These are phyloP conservation scores for Hyphopichia wangnamkhiaoensis DNA, from an alignment of 1,139 yeast genomes.

Conservation along the genomic window DNA sequence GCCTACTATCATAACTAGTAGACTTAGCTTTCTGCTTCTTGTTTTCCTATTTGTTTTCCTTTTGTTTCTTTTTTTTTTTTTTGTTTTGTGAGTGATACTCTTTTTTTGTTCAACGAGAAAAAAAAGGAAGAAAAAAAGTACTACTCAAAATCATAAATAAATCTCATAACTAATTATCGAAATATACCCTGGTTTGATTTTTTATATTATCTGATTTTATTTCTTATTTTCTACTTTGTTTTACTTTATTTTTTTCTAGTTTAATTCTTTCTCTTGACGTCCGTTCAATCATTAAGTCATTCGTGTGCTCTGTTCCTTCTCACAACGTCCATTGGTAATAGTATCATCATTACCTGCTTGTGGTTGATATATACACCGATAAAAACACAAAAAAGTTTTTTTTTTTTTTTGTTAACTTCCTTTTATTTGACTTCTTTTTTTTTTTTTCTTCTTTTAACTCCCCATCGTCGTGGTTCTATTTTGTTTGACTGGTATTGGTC, in stretches of 20 bases:
- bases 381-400: background rate
- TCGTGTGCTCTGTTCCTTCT: background rate
- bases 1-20: no score
- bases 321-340: no score
- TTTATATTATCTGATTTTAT: no score
- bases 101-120: background rate
- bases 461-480: no score
- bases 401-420: background rate
- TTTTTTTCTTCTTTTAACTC: conserved; percentile 4
- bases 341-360: no score
- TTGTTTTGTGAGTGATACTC: background rate
- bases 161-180: no score
- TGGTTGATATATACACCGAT: no score
- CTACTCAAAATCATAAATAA: background rate
- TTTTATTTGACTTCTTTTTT: conserved; percentile 3
- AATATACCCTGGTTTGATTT: no score
- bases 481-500: no score
- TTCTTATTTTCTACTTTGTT: no score
- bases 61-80: background rate
- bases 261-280: background rate
- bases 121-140: background rate
- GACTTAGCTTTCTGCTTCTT: background rate
- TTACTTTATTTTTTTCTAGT: no score
- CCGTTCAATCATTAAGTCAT: background rate
- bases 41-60: background rate